Evolutionary conservation across 2,329 filamentous ascomycete genomes (phyloP), one percentile per base, ranked within the genome.

Genomic region (Fusarium buharicum): DNA sequence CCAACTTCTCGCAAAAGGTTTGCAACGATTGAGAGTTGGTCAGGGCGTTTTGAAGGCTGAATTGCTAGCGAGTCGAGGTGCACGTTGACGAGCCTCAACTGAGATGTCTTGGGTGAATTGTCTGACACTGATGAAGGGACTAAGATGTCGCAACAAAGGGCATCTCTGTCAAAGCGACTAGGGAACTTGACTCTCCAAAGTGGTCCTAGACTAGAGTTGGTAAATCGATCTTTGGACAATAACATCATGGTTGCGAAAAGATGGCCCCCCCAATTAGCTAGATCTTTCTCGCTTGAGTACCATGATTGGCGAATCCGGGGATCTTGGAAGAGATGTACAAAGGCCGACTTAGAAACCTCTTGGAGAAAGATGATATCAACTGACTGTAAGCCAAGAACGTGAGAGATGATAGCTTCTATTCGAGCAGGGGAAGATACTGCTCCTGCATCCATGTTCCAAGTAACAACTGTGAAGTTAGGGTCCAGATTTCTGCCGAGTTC

Each of bases 21-120:
- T 0, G 71, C 62, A 2, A 69, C 57, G 13, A 73, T 69, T 1
- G 66, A 60, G 1, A 78, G 34, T 50, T 78, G 75, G 1, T 52
- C 49, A 0, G 71, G 73, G 5, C 76, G 71, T 5, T 47, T 57
- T n/a, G 69, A 75, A 3, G 71, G 71, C 6, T 62, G 34, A 17
- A 72, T 55, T 0, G 66, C 50, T 6, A 75, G 69, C 1, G 74
- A 78, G 55, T 79, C 75, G 9, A 79, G 67, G 48, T 79, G 76
- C 12, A 79, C 74, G 28, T 79, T 79, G 50, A 75, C 49, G n/a
- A 78, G 68, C 8, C 72, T 72, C 73, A 45, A 27, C 62, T 40
- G 60, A 20, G 34, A 46, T 39, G 39, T 39, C 20, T 39, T 16
- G 22, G 12, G n/a, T 2, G 47, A 18, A 28, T 34, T 30, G 18